A percentile compares a stretch with the other conserved stretches of the same genome.
phyloP scores from a whole-genome alignment of 1,139 yeast species.

The Nakaseomyces sp. region DNA sequence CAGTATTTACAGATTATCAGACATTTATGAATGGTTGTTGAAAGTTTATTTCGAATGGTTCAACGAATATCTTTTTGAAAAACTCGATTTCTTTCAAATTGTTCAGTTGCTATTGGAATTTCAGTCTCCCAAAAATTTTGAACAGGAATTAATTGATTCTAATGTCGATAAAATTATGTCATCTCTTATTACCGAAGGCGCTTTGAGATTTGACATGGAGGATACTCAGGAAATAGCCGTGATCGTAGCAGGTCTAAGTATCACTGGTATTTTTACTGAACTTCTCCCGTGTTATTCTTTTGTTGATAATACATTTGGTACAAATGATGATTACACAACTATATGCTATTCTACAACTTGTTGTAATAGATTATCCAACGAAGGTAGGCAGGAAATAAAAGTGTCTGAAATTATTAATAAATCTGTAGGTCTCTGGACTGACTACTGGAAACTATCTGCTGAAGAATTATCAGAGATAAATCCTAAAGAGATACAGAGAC shows the following conservation, averaged over 20 bases:
- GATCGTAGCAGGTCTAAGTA: constrained; percentile 27
- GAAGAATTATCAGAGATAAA: constrained; percentile 49
- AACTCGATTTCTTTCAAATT: constrained; percentile 47
- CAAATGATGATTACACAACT: constrained; percentile 4
- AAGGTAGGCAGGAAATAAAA: constrained; percentile 24
- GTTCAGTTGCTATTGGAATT: constrained; percentile 42
- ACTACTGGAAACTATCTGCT: constrained; percentile 60
- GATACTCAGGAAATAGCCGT: constrained; percentile 22
- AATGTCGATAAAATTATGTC: constrained; percentile 40
- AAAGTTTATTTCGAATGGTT: constrained; percentile 35
- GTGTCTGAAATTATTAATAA: constrained; percentile 31
- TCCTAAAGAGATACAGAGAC: constrained; percentile 51
- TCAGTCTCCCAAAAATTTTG: constrained; percentile 28
- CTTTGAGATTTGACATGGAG: constrained; percentile 35
- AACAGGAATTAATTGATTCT: constrained; percentile 30
- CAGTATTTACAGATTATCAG: constrained; percentile 43
- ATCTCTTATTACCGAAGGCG: constrained; percentile 40
- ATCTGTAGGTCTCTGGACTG: constrained; percentile 54
- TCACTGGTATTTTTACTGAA: constrained; percentile 40
- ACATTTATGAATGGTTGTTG: constrained; percentile 45
- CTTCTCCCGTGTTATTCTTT: constrained; percentile 34
- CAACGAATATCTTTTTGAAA: constrained; percentile 37
- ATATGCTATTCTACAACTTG: constrained; percentile 22
- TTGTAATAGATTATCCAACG: constrained; percentile 29
- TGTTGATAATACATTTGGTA: constrained; percentile 17